These are phyloP conservation scores for Eucalyptus paniculata DNA, from an alignment of 345 rosid species.

Conservation along the genomic window DNA sequence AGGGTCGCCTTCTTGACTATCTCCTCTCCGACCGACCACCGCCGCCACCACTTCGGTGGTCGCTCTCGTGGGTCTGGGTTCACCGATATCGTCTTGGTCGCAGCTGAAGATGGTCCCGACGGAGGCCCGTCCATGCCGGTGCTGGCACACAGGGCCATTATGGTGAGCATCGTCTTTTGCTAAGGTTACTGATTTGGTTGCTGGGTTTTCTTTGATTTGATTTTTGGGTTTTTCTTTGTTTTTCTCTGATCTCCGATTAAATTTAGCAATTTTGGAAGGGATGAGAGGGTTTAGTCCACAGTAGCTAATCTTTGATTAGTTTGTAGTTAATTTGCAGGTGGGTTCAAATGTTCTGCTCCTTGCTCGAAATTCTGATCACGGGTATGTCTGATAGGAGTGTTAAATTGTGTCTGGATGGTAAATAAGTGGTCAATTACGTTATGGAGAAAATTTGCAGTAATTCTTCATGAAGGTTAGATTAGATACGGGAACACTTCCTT, in stretches of 20 bases:
- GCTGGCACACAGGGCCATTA: slow-evolving; percentile 54
- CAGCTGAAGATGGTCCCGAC: slow-evolving; percentile 28
- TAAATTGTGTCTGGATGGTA: background rate
- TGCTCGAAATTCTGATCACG: too few relatives aligned
- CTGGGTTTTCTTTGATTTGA: background rate
- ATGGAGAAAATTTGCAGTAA: background rate
- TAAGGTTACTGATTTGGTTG: background rate
- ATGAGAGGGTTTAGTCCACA: background rate
- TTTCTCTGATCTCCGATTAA: background rate
- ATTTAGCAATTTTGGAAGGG: background rate
- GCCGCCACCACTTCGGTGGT: background rate
- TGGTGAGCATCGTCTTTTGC: slow-evolving; percentile 25
- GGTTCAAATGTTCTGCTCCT: background rate
- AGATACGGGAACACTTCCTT: background rate
- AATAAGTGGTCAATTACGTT: background rate
- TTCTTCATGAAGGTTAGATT: background rate
- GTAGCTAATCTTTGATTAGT: background rate
- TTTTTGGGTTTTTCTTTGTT: background rate
- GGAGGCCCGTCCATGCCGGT: slow-evolving; percentile 21
- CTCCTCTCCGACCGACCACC: slow-evolving; percentile 15
- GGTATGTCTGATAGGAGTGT: background rate
- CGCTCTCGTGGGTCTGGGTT: background rate
- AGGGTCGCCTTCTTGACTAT: slow-evolving; percentile 40
- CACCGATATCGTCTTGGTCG: slow-evolving; percentile 59
- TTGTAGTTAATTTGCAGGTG: background rate